Evolutionary conservation across 805 yeast genomes (phyloP).

Genomic region (Ogataea trehaloabstinens): DNA sequence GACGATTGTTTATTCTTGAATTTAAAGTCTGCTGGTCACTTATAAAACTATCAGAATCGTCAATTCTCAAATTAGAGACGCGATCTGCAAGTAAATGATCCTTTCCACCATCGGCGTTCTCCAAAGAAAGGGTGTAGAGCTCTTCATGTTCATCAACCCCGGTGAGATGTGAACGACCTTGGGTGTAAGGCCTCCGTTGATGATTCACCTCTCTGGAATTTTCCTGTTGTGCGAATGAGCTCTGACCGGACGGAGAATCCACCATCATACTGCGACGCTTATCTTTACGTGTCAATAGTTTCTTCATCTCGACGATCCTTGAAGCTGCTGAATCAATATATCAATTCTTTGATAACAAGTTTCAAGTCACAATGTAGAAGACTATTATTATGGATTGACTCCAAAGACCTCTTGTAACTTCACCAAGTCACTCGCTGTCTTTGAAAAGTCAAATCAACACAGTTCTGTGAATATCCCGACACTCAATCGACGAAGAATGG

Average conservation of each 20-base stretch:
- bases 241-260: not conserved
- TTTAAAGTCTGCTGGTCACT: slow-evolving; percentile 3
- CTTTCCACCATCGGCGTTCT: not conserved
- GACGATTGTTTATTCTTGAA: slow-evolving; percentile 1
- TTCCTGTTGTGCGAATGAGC: not conserved
- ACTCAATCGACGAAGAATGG: too few species aligned
- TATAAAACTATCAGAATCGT: slow-evolving; percentile 4
- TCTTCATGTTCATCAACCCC: slow-evolving; percentile 12
- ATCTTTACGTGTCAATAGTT: slow-evolving; percentile 33
- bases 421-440: too few species aligned
- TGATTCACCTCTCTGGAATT: not conserved
- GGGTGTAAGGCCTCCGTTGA: slow-evolving; percentile 2
- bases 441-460: too few species aligned
- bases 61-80: not conserved
- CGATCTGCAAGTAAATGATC: slow-evolving; percentile 3
- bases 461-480: too few species aligned
- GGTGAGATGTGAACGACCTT: slow-evolving; percentile 4
- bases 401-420: too few species aligned
- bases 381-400: too few species aligned
- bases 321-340: too few species aligned
- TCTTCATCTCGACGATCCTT: slow-evolving; percentile 21
- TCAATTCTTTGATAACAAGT: too few species aligned
- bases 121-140: slow-evolving; percentile 2
- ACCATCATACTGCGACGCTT: slow-evolving; percentile 19
- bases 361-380: too few species aligned